Percentiles rank a stretch among this genome's conserved stretches.
Evolutionary conservation across 371 early-diverging fungal species (phyloP).

Genomic region (Blakeslea trispora): DNA sequence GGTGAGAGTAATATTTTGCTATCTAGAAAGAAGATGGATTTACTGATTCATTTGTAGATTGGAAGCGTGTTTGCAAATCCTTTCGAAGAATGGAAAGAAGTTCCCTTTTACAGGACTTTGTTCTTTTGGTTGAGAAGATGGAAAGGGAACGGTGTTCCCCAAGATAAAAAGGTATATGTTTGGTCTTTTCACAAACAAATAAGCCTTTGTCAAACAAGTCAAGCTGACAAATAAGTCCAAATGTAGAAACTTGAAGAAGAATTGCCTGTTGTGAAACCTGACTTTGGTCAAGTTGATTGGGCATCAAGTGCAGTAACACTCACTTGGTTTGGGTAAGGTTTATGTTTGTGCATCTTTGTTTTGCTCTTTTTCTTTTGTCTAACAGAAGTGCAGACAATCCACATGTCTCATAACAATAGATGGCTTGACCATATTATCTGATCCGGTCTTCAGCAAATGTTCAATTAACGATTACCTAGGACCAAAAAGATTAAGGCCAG

Average conservation of each 20-base stretch:
- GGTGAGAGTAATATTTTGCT: slow-evolving; percentile 4
- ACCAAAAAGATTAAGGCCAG: slow-evolving; percentile 53
- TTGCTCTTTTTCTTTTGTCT: no score
- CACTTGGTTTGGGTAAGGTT: slow-evolving; percentile 52
- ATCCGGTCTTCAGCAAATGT: slow-evolving; percentile 55
- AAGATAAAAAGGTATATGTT: slow-evolving; percentile 8
- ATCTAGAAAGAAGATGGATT: no score
- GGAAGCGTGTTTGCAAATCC: slow-evolving; percentile 23
- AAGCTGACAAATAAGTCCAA: background rate
- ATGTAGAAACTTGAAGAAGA: slow-evolving; percentile 36
- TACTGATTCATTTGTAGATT: slow-evolving; percentile 1
- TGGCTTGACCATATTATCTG: slow-evolving; percentile 63
- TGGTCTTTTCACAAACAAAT: background rate
- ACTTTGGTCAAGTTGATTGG: slow-evolving; percentile 17
- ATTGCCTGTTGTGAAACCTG: slow-evolving; percentile 52
- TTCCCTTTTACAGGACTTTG: slow-evolving; percentile 28
- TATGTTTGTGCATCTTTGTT: no score
- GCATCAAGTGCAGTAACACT: slow-evolving; percentile 33
- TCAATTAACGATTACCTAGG: slow-evolving; percentile 54
- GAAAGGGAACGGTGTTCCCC: slow-evolving; percentile 31
- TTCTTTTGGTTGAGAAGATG: slow-evolving; percentile 26
- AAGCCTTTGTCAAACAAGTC: slow-evolving; percentile 1
- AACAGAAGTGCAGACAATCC: slow-evolving; percentile 65
- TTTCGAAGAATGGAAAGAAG: slow-evolving; percentile 27
- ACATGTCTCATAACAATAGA: slow-evolving; percentile 64